Evolutionary conservation across 139 green algal species (phyloP), one percentile per base, ranked within the genome.

Genomic region (Coelastrella sp.): DNA sequence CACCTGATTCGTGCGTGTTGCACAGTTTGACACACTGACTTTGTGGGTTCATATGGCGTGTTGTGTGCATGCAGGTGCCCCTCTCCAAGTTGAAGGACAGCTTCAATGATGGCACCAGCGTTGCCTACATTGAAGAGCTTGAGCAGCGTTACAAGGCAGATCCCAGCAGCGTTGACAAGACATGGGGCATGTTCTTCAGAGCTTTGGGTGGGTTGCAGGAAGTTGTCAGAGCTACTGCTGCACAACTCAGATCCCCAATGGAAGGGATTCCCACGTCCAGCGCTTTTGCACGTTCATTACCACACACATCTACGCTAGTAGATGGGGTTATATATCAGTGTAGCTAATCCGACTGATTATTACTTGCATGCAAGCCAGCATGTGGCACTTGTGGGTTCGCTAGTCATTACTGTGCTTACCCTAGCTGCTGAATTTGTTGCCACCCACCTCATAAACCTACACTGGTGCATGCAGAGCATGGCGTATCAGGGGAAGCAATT

Each of bases 61-160:
- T 49, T 49, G 35, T 35, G 8, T 76, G 68, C 24, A 15, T 59
- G 24, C 90, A 98, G 3, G 97, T 99, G 78, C 93, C 96, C 19
- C 91, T 99, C 20, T 85, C 86, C 17, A 98, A 99, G 92, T 90
- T 99, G 9, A 97, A 98, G 89, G 98, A 99, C 91, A 95, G 93
- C 63, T 99, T 99, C 87, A 95, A 99, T 17, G 96, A 99, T 88
- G 98, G 95, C 27, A 99, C 96, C 24, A 96, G 88, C 85, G 94
- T 96, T 24, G 95, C 95, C 3, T 99, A 99, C 90, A 91, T 99
- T 65, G 97, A 99, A 92, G 95, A 98, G 85, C 93, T 99, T 75
- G 95, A 99, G 94, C 92, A 97, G 87, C 92, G 94, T 11, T 99
- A 97, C 78, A 91, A 96, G 49, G 88, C 90, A 19, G 95, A 99